phyloP scores from a whole-genome alignment of 75 land plant species.

The Isoetes taiwanensis region DNA sequence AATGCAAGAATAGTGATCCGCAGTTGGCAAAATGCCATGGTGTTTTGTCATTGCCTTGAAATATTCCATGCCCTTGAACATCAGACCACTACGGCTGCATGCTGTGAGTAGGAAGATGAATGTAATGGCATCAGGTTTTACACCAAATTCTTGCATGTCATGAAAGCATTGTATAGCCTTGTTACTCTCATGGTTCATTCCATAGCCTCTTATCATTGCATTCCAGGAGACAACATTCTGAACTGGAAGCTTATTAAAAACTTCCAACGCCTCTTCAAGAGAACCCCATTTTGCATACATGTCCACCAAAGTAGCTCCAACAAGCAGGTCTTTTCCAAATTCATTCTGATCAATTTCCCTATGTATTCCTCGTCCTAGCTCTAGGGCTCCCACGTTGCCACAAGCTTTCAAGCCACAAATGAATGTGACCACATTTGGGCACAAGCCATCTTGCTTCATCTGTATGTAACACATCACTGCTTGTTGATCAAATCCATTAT shows the following conservation, averaged over 20 bases:
- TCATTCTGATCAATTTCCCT: too few relatives aligned
- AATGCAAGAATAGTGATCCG: too few relatives aligned
- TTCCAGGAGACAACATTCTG: conserved; percentile 13
- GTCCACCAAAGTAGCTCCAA: too few relatives aligned
- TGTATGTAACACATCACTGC: not conserved
- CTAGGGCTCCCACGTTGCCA: too few relatives aligned
- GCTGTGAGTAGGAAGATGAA: conserved; percentile 10
- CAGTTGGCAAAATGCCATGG: too few relatives aligned
- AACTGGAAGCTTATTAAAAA: conserved; percentile 1
- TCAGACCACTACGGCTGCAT: conserved; percentile 13
- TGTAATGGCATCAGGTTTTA: conserved; percentile 7
- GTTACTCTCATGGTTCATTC: not conserved
- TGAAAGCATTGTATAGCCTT: conserved; percentile 12
- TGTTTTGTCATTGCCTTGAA: not conserved
- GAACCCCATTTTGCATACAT: conserved; percentile 8
- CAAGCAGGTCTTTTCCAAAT: too few relatives aligned
- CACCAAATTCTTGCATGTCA: conserved; percentile 4
- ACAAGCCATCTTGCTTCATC: conserved; percentile 12
- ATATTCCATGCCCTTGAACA: conserved; percentile 9
- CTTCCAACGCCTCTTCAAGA: not conserved
- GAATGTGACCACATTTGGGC: conserved; percentile 14
- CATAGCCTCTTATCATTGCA: conserved; percentile 12
- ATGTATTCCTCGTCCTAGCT: too few relatives aligned
- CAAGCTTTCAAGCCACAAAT: conserved; percentile 11
- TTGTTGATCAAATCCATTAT: too few relatives aligned